Conservation (phyloP, 106 monocot genomes). For the Acorus gramineus region DNA sequence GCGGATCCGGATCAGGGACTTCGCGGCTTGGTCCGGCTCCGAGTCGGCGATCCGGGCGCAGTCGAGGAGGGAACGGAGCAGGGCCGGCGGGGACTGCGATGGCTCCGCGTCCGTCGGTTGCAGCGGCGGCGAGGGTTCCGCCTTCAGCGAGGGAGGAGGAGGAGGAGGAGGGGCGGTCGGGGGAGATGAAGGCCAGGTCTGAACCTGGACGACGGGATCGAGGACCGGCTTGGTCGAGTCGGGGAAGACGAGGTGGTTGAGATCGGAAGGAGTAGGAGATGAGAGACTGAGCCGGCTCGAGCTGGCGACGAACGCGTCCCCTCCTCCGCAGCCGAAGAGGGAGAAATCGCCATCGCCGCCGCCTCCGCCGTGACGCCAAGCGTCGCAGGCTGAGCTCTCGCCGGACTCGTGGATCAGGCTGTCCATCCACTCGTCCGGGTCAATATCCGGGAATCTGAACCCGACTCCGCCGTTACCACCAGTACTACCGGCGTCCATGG, state of each 20-base stretch:
- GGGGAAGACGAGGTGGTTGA: constrained; percentile 45
- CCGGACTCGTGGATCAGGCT: constrained; percentile 55
- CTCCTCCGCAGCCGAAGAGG: constrained; percentile 14
- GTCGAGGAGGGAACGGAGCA: constrained; percentile 55
- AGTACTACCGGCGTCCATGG: neutral
- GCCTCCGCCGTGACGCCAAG: constrained; percentile 7
- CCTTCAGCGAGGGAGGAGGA: neutral
- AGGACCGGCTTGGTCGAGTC: constrained; percentile 7
- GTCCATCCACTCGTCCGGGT: constrained; percentile 89
- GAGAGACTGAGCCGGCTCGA: neutral
- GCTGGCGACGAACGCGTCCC: constrained; percentile 19
- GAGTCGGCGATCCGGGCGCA: constrained; percentile 51
- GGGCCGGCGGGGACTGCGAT: constrained; percentile 14
- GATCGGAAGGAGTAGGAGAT: constrained; percentile 27
- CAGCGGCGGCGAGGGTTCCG: constrained; percentile 1
- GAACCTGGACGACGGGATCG: neutral
- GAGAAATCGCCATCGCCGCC: constrained; percentile 18
- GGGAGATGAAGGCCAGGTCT: no score
- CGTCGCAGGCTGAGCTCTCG: constrained; percentile 21
- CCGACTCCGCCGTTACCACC: no score
- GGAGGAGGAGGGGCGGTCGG: neutral
- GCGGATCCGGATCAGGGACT: constrained; percentile 34
- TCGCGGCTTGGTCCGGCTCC: constrained; percentile 47
- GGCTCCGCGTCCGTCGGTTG: neutral
- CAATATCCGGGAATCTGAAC: constrained; percentile 10